These are phyloP conservation scores for Pichia ethanolica DNA, from an alignment of 805 yeast genomes.

Conservation along the genomic window DNA sequence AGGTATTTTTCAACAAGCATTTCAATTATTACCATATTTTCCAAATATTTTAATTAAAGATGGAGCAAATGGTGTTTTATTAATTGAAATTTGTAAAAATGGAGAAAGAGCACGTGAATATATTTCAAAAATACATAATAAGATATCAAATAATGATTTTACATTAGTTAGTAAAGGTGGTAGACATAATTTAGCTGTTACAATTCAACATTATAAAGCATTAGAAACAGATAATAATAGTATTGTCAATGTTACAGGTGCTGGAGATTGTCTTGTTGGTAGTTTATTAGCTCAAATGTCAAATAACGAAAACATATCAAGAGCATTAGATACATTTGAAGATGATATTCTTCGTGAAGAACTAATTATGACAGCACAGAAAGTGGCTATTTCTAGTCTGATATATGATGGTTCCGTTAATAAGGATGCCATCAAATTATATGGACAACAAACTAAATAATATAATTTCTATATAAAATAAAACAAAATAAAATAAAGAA, in stretches of 20 bases:
- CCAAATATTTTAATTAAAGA: slow-evolving; percentile 61
- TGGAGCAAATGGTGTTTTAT: slow-evolving; percentile 57
- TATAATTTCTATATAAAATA: no score
- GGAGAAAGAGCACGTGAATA: slow-evolving; percentile 16
- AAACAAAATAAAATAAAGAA: no score
- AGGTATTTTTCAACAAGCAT: slow-evolving; percentile 59
- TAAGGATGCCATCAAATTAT: neutral
- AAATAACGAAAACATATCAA: slow-evolving; percentile 5
- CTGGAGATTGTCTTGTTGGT: slow-evolving; percentile 80
- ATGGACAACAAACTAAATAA: no score
- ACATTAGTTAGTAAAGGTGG: slow-evolving; percentile 18
- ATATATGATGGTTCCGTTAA: neutral
- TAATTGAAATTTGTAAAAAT: slow-evolving; percentile 31
- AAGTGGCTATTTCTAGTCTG: slow-evolving; percentile 8
- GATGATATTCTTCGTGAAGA: slow-evolving; percentile 11
- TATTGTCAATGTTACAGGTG: slow-evolving; percentile 71
- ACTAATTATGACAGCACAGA: slow-evolving; percentile 11
- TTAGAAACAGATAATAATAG: slow-evolving; percentile 24
- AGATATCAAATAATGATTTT: slow-evolving; percentile 7
- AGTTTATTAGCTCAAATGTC: slow-evolving; percentile 41
- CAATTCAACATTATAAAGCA: slow-evolving; percentile 53
- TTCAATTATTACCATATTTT: slow-evolving; percentile 66
- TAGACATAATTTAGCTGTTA: slow-evolving; percentile 38
- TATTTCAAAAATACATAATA: neutral
- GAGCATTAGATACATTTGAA: neutral